phyloP scores from a whole-genome alignment of 805 yeast genomes.

The Monosporozyma solicola region DNA sequence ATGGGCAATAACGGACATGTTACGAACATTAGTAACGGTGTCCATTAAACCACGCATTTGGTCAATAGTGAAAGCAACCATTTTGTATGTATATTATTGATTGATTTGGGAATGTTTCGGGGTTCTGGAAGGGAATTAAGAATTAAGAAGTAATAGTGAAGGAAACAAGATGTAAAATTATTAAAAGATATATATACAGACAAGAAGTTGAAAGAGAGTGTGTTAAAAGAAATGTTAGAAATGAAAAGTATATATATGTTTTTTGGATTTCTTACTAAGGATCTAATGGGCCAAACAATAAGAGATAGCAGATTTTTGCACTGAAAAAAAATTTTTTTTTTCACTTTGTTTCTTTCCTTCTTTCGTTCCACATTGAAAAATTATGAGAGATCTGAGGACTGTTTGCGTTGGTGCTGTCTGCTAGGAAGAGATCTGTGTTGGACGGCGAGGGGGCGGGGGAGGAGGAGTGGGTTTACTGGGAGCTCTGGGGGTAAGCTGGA shows the following conservation, averaged over 20 bases:
- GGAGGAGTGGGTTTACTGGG: too few species aligned
- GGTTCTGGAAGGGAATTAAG: not conserved
- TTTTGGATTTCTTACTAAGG: not conserved
- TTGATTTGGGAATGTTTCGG: conserved; percentile 3
- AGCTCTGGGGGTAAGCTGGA: too few species aligned
- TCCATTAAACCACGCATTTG: conserved; percentile 99
- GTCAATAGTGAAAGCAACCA: conserved; percentile 53
- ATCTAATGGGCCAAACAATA: not conserved
- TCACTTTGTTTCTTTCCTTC: not conserved
- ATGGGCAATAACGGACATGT: conserved; percentile 99
- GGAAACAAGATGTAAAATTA: not conserved
- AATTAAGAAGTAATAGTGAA: not conserved
- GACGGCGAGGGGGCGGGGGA: not conserved
- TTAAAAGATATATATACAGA: not conserved
- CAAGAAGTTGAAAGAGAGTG: not conserved
- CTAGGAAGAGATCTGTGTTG: too few species aligned
- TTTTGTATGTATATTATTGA: conserved; percentile 9
- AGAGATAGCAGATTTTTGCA: not conserved
- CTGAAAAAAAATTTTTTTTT: not conserved
- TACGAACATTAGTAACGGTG: conserved; percentile 99
- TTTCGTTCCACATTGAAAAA: not conserved
- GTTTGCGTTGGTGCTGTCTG: not conserved
- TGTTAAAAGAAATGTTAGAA: not conserved
- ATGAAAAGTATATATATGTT: conserved; percentile 1
- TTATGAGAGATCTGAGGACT: not conserved